Evolutionary conservation across 768 basidiomycete genomes (phyloP), one percentile per base, ranked within the genome.

Genomic region (Tricholoma hemisulphureum): DNA sequence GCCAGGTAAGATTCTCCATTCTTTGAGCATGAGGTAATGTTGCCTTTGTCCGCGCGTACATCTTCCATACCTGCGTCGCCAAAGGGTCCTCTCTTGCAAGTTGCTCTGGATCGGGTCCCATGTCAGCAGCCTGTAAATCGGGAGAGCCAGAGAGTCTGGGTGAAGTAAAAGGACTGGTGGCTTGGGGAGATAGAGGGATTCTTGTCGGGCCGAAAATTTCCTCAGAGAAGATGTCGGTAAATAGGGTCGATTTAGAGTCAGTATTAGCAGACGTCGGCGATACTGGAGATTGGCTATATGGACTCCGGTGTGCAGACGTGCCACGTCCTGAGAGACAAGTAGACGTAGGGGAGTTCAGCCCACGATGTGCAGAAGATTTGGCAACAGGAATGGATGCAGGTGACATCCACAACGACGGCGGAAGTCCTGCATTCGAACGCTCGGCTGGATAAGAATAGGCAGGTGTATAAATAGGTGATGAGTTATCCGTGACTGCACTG

Each of bases 1-100:
- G 77, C 96, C 96, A 98, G 1, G 95, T 97, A 55, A 98, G 72
- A 69, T 98, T 98, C 76, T 98, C 97, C 93, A 99, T 95, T 67
- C 95, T 78, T 73, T 95, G 92, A 0, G 91, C 93, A 68, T 96
- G 93, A 28, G 95, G 94, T 56, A 96, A 74, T 29, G 81, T 83
- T n/a, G 89, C 90, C 74, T 94, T 95, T 46, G 89, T 91, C 59
- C 91, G 86, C 32, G 93, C 86, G 67, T 92, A 98, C 83, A 98
- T 91, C 77, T 88, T 93, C 96, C 96, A 98, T 28, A 98, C 91
- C 74, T 98, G 94, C 1, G 95, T 90, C 0, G 94, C 94, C 20
- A 97, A 79, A 6, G 95, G 95, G 69, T 97, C 95, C 52, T 94
- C 89, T 67, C 82, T 87, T 8, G 89, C 87, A 23, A 92, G 74